Evolutionary conservation across 345 rosid species (phyloP), one percentile per base, ranked within the genome.

Genomic region (Geranium brycei): DNA sequence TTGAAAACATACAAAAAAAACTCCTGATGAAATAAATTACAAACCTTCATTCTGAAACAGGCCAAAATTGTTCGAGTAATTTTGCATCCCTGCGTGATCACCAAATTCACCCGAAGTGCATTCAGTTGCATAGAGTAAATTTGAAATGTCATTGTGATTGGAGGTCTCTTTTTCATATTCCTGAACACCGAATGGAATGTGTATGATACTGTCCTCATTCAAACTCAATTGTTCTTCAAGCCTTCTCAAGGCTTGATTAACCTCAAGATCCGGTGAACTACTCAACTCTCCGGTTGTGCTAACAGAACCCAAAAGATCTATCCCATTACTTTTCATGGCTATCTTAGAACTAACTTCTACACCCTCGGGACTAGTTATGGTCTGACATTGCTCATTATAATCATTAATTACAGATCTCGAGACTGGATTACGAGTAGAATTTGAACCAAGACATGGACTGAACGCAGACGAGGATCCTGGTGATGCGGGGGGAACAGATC

Each of bases 181-280:
- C 70, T 72, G 77, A 68, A 12, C 10, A 19, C 40, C 51, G 17
- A 70, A 63, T 35, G 79, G 75, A 64, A 89, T 66, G 30, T 81
- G 80, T 65, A 75, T 55, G 53, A 72, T 60, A 10, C 59, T 61
- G 68, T 90, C 97, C 18, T 86, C 95, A 64, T 82, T 80, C 65
- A 90, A 76, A 79, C 99, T 93, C 68, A 93, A 79, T 73, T 88
- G 96, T 80, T 85, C 82, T 67, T 85, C 82, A 73, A 93, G 75
- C 73, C 73, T 83, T 76, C 81, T 78, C 68, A 92, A 66, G 68
- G 83, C 93, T 67, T 81, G 77, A 78, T 62, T 69, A 65, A 77
- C 78, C 19, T 81, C 72, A 63, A 63, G 64, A 19, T 72, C 78
- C 31, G 61, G 58, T 41, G 77, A 63, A 76, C 63, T 67, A 69